These are phyloP conservation scores for Zygosaccharomyces kombuchaensis DNA, from an alignment of 805 yeast genomes.

Conservation along the genomic window DNA sequence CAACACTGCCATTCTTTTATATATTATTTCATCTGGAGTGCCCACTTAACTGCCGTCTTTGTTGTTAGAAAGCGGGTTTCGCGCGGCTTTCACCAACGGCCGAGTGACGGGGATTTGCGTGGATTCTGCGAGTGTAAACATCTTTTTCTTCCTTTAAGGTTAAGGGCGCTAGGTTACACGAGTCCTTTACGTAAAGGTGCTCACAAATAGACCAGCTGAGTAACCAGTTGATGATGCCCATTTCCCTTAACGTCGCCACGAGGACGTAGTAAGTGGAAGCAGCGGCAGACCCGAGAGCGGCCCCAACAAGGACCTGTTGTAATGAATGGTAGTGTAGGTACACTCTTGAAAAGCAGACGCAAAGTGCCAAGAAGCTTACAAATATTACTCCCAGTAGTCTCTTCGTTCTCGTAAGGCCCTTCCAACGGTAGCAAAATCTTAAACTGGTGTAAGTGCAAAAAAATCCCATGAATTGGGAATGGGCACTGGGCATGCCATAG, in stretches of 20 bases:
- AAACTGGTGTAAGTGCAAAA: conserved; percentile 56
- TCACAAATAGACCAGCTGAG: conserved; percentile 54
- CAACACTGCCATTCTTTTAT: neutral
- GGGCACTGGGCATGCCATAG: conserved; percentile 97
- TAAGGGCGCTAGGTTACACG: conserved; percentile 46
- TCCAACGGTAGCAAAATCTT: conserved; percentile 42
- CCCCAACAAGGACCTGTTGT: conserved; percentile 73
- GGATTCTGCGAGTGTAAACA: conserved; percentile 29
- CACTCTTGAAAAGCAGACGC: conserved; percentile 65
- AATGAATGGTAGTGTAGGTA: conserved; percentile 73
- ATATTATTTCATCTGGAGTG: neutral
- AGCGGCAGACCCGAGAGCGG: conserved; percentile 52
- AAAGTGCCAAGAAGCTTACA: conserved; percentile 29
- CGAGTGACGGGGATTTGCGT: neutral
- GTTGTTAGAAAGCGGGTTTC: neutral
- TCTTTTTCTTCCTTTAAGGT: conserved; percentile 46
- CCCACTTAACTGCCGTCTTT: neutral
- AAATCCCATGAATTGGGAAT: conserved; percentile 92
- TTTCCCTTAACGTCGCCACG: conserved; percentile 52
- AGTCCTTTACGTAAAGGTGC: conserved; percentile 54
- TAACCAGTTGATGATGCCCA: conserved; percentile 65
- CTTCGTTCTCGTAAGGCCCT: conserved; percentile 30
- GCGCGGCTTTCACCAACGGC: conserved; percentile 1
- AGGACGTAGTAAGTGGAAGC: conserved; percentile 57
- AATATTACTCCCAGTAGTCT: conserved; percentile 32